Evolutionary conservation across 768 basidiomycete genomes (phyloP), one percentile per base, ranked within the genome.

Genomic region (Russula emetica): DNA sequence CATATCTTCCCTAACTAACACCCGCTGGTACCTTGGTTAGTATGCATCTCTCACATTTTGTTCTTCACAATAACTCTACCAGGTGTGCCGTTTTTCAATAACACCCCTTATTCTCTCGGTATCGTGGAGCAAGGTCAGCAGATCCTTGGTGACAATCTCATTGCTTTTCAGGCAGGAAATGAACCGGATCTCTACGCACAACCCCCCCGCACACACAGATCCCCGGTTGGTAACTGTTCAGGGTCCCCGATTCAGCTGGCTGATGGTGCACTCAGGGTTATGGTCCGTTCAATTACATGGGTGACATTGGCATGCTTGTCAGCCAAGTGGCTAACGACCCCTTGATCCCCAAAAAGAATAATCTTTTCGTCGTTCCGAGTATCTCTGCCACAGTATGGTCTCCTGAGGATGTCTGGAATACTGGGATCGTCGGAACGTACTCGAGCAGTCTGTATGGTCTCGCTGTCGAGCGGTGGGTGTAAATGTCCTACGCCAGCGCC

Each of bases 161-260:
- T 87, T n/a, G 90, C 86, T 0, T 73, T 88, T 9, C 85, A 89
- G 71, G 81, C 84, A 1, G 88, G 85, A 2, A 90, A 92, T 71
- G 90, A 92, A 74, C 90, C 89, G 18, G 90, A 93, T 76, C 80
- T 90, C 66, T 92, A 86, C 67, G 74, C 78, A 11, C 63, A 45
- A 36, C 67, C 56, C 14, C 67, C 60, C 20, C 63, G 60, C 34
- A 56, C 60, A 16, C 45, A 64, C 51, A 57, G 63, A 36, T 58
- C 66, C 7, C 5, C 9, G 22, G 70, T 56, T 44, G 36, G 71
- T 70, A 36, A n/a, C 14, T 14, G 6, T 24, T 26, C n/a, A 44
- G 14, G 24, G 10, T 26, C 13, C n/a, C 7, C 4, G 50, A n/a
- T 22, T 45, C 55, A 47, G 50, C 61, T 60, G 22, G 45, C 14